Conservation (phyloP, 306 rosid species). For the Fragaria nilgerrensis region DNA sequence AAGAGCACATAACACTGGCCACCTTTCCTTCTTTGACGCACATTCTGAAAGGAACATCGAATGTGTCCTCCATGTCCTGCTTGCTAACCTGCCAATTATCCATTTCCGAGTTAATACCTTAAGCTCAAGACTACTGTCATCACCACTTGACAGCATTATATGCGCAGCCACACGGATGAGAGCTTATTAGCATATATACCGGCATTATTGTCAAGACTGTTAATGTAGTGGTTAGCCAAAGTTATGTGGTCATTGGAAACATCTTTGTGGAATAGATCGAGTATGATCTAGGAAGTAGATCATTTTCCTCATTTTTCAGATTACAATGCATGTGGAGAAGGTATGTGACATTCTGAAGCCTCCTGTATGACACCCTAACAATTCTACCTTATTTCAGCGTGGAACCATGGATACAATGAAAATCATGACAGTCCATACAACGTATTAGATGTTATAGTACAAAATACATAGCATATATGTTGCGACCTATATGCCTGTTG, state of each 20-base stretch:
- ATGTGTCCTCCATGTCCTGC: constrained; percentile 87
- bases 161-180: not conserved
- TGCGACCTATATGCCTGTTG: not conserved
- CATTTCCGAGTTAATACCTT: not conserved
- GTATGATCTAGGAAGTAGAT: not conserved
- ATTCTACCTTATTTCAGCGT: not conserved
- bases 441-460: not conserved
- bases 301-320: not conserved
- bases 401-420: not conserved
- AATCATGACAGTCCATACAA: not conserved
- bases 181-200: not conserved
- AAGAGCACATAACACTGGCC: constrained; percentile 93
- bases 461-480: not conserved
- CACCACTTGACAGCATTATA: not conserved
- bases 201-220: not conserved
- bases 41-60: constrained; percentile 83
- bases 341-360: not conserved
- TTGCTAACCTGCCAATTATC: constrained; percentile 59
- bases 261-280: not conserved
- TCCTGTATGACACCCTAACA: not conserved
- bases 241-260: not conserved
- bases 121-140: not conserved
- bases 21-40: constrained; percentile 87
- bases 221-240: not conserved
- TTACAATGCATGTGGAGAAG: not conserved